Conservation (phyloP, 768 basidiomycete species). For the Russula emetica region DNA sequence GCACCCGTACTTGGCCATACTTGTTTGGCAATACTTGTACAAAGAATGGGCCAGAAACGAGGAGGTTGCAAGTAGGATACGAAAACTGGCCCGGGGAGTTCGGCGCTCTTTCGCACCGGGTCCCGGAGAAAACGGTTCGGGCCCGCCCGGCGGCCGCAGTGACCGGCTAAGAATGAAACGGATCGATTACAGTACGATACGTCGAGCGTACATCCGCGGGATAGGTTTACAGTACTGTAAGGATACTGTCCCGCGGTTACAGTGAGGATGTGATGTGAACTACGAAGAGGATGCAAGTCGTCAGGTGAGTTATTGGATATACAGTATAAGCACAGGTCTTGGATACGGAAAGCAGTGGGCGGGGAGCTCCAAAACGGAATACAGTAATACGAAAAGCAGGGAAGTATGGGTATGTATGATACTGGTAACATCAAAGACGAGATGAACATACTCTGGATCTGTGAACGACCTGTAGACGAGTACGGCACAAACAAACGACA, state of each 20-base stretch:
- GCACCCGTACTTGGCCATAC: not conserved
- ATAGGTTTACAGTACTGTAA: too few relatives aligned
- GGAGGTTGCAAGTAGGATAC: not conserved
- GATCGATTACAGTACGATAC: not conserved
- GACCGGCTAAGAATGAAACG: not conserved
- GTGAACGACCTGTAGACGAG: too few relatives aligned
- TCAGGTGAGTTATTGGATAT: not conserved
- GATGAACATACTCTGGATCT: too few relatives aligned
- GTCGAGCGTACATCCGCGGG: not conserved
- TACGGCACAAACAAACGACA: not conserved
- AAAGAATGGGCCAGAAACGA: not conserved
- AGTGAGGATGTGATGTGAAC: not conserved
- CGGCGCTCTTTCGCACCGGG: conserved; percentile 4
- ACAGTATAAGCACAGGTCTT: too few relatives aligned
- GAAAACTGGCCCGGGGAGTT: not conserved
- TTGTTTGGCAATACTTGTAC: not conserved
- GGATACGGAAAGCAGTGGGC: not conserved
- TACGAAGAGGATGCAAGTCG: not conserved
- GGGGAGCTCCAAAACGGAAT: not conserved
- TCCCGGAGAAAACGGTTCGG: not conserved
- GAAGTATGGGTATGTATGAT: not conserved
- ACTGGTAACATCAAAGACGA: too few relatives aligned
- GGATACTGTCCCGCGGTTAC: too few relatives aligned
- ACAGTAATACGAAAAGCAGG: not conserved
- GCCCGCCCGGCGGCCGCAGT: not conserved